Percentiles rank a stretch among this genome's conserved stretches.
Evolutionary conservation across 305 asterid species (phyloP).

Genomic region (Solanum hybrid): DNA sequence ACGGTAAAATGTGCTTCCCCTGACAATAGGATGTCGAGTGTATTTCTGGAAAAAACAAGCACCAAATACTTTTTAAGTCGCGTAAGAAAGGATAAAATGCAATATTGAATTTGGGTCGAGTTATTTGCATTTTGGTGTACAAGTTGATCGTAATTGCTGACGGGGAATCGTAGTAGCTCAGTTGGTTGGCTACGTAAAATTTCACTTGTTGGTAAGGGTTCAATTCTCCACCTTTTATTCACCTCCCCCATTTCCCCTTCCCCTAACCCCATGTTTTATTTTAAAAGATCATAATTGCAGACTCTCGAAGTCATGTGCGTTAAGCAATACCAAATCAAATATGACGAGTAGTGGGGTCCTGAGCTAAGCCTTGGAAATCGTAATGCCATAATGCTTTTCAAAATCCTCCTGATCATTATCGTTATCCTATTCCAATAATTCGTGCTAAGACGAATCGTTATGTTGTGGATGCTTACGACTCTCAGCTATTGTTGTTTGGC

Average conservation of each 20-base stretch:
- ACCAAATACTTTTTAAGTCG: background rate
- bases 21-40: background rate
- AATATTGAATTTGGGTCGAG: background rate
- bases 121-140: background rate
- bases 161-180: background rate
- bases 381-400: background rate
- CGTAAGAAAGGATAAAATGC: background rate
- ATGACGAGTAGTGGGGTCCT: background rate
- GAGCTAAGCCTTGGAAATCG: background rate
- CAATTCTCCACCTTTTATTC: background rate
- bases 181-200: background rate
- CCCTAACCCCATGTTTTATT: background rate
- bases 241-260: background rate
- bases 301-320: background rate
- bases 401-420: background rate
- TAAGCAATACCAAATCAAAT: conserved; percentile 7
- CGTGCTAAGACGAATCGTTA: background rate
- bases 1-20: background rate
- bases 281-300: background rate
- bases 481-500: background rate
- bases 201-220: background rate
- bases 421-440: background rate
- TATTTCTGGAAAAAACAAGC: background rate
- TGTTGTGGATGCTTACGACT: background rate
- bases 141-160: background rate